phyloP scores from a whole-genome alignment of 2,329 filamentous ascomycete species.

The Trichoderma asperellum region DNA sequence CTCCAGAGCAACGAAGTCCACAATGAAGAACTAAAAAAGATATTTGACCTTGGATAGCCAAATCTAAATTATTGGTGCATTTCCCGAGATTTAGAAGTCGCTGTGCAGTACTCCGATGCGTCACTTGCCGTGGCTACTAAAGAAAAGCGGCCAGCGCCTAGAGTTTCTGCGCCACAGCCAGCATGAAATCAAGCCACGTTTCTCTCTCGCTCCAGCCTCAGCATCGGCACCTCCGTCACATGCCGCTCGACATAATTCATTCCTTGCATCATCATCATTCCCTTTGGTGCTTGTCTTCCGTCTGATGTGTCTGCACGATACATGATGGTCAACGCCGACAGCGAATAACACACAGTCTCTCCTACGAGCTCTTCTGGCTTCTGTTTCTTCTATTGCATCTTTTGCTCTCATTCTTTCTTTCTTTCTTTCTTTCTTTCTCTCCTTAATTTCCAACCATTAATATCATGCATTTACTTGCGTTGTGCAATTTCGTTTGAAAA shows the following conservation, averaged over 20 bases:
- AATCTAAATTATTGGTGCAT: background rate
- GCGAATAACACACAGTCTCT: background rate
- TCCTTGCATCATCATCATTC: constrained; percentile 13
- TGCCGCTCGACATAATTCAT: background rate
- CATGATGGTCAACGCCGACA: background rate
- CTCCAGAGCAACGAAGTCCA: too few species aligned
- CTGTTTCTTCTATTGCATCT: background rate
- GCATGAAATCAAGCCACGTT: constrained; percentile 15
- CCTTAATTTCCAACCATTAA: background rate
- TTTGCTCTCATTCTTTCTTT: background rate
- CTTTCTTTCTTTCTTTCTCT: background rate
- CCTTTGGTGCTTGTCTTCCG: background rate
- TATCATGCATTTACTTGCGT: background rate
- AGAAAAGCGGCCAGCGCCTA: background rate
- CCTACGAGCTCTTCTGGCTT: background rate
- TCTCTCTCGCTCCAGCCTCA: constrained; percentile 1
- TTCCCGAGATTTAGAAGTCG: background rate
- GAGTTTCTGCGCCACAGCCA: constrained; percentile 10
- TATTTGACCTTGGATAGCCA: background rate
- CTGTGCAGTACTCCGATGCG: background rate
- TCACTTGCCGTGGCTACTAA: constrained; percentile 16
- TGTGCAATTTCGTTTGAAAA: background rate
- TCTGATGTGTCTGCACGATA: background rate
- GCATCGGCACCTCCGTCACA: constrained; percentile 1
- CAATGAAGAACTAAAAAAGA: background rate